Conservation (phyloP, 331 rosid species). For the Malus hybrid region DNA sequence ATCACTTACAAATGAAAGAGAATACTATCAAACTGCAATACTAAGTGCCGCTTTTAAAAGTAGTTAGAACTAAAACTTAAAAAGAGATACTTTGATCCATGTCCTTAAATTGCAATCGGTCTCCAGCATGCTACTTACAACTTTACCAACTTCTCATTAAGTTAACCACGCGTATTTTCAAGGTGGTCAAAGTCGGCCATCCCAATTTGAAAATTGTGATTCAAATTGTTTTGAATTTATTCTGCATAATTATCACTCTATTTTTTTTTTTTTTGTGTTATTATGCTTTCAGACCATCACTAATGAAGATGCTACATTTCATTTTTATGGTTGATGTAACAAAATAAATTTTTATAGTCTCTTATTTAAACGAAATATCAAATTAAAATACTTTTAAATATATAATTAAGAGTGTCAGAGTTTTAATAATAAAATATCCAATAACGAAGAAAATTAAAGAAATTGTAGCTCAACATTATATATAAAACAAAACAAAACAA, state of each 20-base stretch:
- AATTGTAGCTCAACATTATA: too few relatives aligned
- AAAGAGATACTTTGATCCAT: neutral
- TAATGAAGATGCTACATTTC: too few relatives aligned
- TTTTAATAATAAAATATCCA: neutral
- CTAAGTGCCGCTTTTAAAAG: too few relatives aligned
- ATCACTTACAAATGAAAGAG: fast-evolving
- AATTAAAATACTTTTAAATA: neutral
- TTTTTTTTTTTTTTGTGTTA: too few relatives aligned
- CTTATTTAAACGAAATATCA: too few relatives aligned
- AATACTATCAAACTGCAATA: too few relatives aligned
- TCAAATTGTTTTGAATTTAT: neutral
- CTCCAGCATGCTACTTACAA: neutral
- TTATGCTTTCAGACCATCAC: too few relatives aligned
- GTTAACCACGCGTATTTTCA: neutral
- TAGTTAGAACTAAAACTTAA: neutral
- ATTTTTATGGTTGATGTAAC: too few relatives aligned
- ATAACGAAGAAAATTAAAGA: too few relatives aligned
- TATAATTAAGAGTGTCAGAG: neutral
- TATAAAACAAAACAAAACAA: too few relatives aligned
- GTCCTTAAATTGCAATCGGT: neutral
- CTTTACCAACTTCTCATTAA: neutral
- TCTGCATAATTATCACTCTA: neutral
- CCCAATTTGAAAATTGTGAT: neutral
- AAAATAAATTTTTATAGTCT: too few relatives aligned
- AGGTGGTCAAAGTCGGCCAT: slow-evolving; percentile 6